These are phyloP conservation scores for Kwoniella shandongensis DNA, from an alignment of 768 basidiomycete species.

Conservation along the genomic window DNA sequence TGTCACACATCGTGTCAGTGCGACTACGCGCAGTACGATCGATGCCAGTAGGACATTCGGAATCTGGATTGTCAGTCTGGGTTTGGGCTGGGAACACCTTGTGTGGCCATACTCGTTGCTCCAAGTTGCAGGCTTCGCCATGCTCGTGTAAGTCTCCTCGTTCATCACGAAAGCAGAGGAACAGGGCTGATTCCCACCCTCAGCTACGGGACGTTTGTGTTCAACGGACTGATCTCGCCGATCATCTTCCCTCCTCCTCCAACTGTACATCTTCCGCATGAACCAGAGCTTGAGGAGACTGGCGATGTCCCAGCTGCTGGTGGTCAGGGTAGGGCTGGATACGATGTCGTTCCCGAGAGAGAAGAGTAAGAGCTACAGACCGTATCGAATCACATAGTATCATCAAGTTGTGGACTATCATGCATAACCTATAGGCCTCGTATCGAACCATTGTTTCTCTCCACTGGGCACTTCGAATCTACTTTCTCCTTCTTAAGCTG, in stretches of 20 bases:
- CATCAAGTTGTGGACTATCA: no score
- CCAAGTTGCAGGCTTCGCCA: constrained; percentile 78
- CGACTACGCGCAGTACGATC: constrained; percentile 79
- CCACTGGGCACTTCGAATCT: no score
- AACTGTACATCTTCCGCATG: constrained; percentile 59
- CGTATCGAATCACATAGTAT: no score
- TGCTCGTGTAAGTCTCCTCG: constrained; percentile 73
- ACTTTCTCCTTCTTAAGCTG: no score
- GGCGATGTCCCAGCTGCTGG: constrained; percentile 67
- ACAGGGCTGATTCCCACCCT: not conserved
- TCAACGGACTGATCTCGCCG: constrained; percentile 79
- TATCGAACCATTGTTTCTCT: no score
- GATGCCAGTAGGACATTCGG: constrained; percentile 92
- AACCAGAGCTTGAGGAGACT: constrained; percentile 75
- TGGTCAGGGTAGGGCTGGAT: constrained; percentile 78
- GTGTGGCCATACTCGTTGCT: constrained; percentile 76
- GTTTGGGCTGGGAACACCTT: constrained; percentile 84
- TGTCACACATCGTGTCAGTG: constrained; percentile 88
- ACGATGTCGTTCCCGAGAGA: constrained; percentile 63
- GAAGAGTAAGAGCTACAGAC: not conserved
- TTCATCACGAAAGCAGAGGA: constrained; percentile 5
- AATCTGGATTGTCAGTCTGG: constrained; percentile 88
- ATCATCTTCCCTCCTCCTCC: constrained; percentile 62
- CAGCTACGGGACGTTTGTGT: constrained; percentile 92
- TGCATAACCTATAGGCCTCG: no score